These are phyloP conservation scores for Aspergillus asperescens DNA, from an alignment of 495 filamentous ascomycete genomes.

Conservation along the genomic window DNA sequence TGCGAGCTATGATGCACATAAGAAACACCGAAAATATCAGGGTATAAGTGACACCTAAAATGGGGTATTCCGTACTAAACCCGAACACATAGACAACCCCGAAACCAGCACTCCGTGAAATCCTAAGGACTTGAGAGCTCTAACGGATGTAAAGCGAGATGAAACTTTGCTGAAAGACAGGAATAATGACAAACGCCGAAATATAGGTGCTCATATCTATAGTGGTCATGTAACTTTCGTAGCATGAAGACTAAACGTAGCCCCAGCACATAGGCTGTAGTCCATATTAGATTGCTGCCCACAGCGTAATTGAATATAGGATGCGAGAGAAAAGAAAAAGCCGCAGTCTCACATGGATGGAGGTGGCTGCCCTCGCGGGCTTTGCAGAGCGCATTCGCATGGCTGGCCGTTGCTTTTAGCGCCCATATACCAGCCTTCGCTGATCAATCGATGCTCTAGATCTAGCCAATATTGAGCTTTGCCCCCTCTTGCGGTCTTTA, in stretches of 20 bases:
- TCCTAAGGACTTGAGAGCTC: neutral
- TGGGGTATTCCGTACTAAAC: neutral
- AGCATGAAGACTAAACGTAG: conserved; percentile 13
- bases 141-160: neutral
- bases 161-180: neutral
- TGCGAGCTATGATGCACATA: neutral
- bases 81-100: neutral
- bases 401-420: conserved; percentile 22
- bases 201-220: neutral
- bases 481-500: conserved; percentile 64
- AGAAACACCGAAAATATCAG: neutral
- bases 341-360: conserved; percentile 18
- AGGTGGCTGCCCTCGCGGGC: conserved; percentile 13
- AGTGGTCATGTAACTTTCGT: conserved; percentile 13
- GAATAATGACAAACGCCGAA: neutral
- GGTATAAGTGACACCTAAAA: neutral
- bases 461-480: conserved; percentile 71
- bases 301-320: neutral
- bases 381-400: conserved; percentile 33
- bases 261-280: conserved; percentile 15
- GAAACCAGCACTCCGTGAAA: neutral
- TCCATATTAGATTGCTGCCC: conserved; percentile 12
- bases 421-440: conserved; percentile 70
- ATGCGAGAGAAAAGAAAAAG: conserved; percentile 7
- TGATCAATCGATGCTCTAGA: conserved; percentile 56